Base-by-base conservation (phyloP, 2,329 filamentous ascomycete species). In the Claviceps sorghi region DNA sequence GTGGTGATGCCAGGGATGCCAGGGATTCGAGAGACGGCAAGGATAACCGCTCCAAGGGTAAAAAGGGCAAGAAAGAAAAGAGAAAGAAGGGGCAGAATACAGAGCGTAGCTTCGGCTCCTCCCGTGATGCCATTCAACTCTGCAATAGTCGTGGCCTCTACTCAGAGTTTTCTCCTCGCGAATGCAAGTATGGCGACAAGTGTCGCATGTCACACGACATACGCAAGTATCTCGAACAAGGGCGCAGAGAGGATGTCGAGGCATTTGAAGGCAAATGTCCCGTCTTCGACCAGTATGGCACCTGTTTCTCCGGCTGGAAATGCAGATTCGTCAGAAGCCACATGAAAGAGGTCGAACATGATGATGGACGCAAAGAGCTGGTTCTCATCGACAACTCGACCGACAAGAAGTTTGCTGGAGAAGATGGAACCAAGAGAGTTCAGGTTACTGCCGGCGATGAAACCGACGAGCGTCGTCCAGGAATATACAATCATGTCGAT, bases 281-380 rank as follows among this genome's bases (percentile, higher is more conserved):
- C 0, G 78, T 95, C 9, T 96, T 82, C 66, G 83, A 87, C 58
- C 73, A 74, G 17, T 79, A 84, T 57, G 90, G 90, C 13, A 80
- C 75, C 56, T 98, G 93, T 61, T 77, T 79, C 48, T 80, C 84
- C 15, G 93, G 93, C 6, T 98, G 91, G 90, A 95, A 91, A 65
- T 98, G 93, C 65, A 84, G 91, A 22, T 95, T 96, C 63, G 85
- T 88, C 36, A 78, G 78, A 56, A 94, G 88, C 56, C 93, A 98
- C 68, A 93, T 88, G 60, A 76, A 82, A 56, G 91, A 97, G 68
- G 69, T 86, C 26, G 80, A 86, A 58, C 80, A 75, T 21, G 82
- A 83, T 51, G 90, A 95, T 65, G 91, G 89, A 9, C 79, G 79
- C 58, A 88, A 86, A 61, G 91, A 97, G 68, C 70, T 97, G 50